Conservation (phyloP, 257 asterid species). For the Capsicum chinense region DNA sequence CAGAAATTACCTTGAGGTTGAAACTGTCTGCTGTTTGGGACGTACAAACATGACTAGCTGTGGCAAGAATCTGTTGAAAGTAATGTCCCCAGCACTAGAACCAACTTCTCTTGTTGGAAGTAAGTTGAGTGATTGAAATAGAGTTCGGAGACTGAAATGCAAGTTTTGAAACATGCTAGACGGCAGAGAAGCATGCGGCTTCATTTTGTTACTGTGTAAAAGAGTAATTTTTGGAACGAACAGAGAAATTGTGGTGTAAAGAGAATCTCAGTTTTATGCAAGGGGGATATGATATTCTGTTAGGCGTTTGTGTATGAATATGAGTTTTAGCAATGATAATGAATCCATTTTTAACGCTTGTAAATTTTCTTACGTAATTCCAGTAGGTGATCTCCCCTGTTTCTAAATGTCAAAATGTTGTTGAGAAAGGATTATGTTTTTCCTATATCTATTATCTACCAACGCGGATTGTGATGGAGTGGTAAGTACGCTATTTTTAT, state of each 20-base stretch:
- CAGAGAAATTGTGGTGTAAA: not conserved
- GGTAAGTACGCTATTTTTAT: too few species aligned
- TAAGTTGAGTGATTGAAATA: not conserved
- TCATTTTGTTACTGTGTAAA: not conserved
- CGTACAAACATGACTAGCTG: not conserved
- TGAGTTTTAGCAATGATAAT: not conserved
- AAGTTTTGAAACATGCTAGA: not conserved
- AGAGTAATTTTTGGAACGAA: not conserved
- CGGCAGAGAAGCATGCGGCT: not conserved
- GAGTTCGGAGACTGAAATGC: conserved; percentile 10
- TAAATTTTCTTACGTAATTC: not conserved
- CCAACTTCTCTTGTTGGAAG: not conserved
- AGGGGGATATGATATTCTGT: not conserved
- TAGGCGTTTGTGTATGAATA: not conserved
- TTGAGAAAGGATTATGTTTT: not conserved
- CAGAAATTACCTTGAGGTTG: not conserved
- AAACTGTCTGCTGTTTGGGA: not conserved
- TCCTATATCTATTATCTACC: too few species aligned
- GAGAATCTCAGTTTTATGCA: not conserved
- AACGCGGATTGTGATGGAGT: too few species aligned
- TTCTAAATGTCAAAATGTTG: not conserved
- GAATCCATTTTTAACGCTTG: not conserved
- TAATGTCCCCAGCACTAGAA: not conserved
- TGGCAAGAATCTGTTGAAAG: not conserved
- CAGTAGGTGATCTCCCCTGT: not conserved